Base-by-base conservation (phyloP, 768 basidiomycete species). In the Pisolithus marmoratus region DNA sequence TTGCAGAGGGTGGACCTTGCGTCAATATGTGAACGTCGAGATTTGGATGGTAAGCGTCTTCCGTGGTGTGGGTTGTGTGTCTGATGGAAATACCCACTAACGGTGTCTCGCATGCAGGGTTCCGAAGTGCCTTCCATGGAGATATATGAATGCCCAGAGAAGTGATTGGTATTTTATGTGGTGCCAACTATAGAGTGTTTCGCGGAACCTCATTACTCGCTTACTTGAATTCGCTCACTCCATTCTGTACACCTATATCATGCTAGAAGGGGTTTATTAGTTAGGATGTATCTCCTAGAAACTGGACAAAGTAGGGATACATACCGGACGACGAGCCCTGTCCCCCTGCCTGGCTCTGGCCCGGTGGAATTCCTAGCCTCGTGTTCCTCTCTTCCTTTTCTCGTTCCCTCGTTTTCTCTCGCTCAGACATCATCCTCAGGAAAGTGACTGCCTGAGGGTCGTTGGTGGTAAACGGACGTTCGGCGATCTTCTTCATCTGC, bases 1-100 rank as follows among this genome's bases (percentile, higher is more conserved):
- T 76, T 95, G 72, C 83, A 87, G 54, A 73, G 92, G 50, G 69
- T 78, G 4, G 94, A 95, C 66, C 71, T 95, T 38, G 85, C 87
- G 22, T 72, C 76, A 9, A 69, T 90, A 38, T 94, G 91, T 63
- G 85, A 89, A 54, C 64, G 64, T 40, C 79, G 76, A 54, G 84
- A 96, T 68, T 72, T 95, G 5, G 83, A 87, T 45, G 80, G 82
- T 75, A 44, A 38, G 74, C 6, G 1, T 23, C 14, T 31, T n/a
- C 67, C 2, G 12, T 5, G 29, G 23, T 5, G 20, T 11, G 14
- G 5, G 11, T 8, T 7, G 12, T 24, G 8, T 26, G n/a, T 40
- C 23, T 41, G 40, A 31, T 11, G 38, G 19, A 44, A 17, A 23
- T 51, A 31, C 46, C 19, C 23, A 50, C 31, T 22, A 12, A 9